Conservation (phyloP, 1,139 yeast species). For the Blastobotrys apis region DNA sequence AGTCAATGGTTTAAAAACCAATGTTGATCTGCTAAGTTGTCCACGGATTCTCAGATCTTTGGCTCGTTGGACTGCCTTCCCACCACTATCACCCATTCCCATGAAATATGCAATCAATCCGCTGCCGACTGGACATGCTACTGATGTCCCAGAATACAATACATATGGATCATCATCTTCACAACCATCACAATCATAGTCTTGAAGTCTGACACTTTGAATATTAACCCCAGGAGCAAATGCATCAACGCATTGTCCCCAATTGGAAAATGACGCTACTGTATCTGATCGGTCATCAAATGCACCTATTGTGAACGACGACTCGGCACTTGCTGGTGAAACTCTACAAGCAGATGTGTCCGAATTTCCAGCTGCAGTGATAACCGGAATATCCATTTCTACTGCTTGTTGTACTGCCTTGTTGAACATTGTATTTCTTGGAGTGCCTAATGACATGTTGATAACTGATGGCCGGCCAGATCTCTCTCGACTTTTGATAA, state of each 20-base stretch:
- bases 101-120: slow-evolving; percentile 66
- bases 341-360: slow-evolving; percentile 71
- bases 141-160: slow-evolving; percentile 73
- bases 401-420: slow-evolving; percentile 69
- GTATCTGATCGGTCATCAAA: slow-evolving; percentile 66
- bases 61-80: slow-evolving; percentile 37
- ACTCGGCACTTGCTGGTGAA: slow-evolving; percentile 72
- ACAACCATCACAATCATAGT: slow-evolving; percentile 15
- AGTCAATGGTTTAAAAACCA: slow-evolving; percentile 36
- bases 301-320: slow-evolving; percentile 82
- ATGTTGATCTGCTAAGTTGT: slow-evolving; percentile 30
- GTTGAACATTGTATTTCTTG: slow-evolving; percentile 60
- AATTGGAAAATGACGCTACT: slow-evolving; percentile 73
- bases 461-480: slow-evolving; percentile 56
- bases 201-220: slow-evolving; percentile 38
- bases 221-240: slow-evolving; percentile 79
- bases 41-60: slow-evolving; percentile 24
- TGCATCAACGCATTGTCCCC: slow-evolving; percentile 84
- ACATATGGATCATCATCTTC: slow-evolving; percentile 14
- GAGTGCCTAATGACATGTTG: slow-evolving; percentile 77
- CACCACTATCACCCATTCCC: slow-evolving; percentile 54
- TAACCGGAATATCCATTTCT: slow-evolving; percentile 65
- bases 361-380: slow-evolving; percentile 88
- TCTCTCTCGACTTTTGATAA: slow-evolving; percentile 39
- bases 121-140: slow-evolving; percentile 78